These are phyloP conservation scores for Iris macrosiphon DNA, from an alignment of 106 monocot species.

Conservation along the genomic window DNA sequence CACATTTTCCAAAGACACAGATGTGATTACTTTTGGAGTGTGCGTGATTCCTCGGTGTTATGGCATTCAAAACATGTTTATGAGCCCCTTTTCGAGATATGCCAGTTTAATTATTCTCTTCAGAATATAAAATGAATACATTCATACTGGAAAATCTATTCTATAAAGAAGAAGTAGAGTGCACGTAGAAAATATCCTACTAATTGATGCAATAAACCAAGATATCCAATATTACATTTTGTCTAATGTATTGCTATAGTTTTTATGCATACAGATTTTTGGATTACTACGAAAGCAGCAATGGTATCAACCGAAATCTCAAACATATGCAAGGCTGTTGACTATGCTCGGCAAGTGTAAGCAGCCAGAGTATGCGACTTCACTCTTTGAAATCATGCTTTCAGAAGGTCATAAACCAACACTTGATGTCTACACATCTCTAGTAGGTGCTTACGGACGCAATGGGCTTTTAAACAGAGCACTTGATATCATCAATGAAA, in stretches of 20 bases:
- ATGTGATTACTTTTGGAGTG: too few relatives aligned
- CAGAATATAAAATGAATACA: too few relatives aligned
- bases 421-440: constrained; percentile 85
- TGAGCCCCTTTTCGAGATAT: too few relatives aligned
- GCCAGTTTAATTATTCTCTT: too few relatives aligned
- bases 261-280: constrained; percentile 55
- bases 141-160: too few relatives aligned
- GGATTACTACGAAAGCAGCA: constrained; percentile 64
- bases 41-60: too few relatives aligned
- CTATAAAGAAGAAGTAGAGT: too few relatives aligned
- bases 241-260: background rate
- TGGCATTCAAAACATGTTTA: too few relatives aligned
- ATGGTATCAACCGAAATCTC: constrained; percentile 81
- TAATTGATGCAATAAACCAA: too few relatives aligned
- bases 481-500: constrained; percentile 55
- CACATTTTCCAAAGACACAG: too few relatives aligned
- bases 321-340: constrained; percentile 71
- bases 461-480: constrained; percentile 61
- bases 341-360: constrained; percentile 74
- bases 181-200: too few relatives aligned
- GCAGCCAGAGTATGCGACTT: constrained; percentile 52
- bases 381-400: constrained; percentile 63
- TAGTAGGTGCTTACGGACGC: constrained; percentile 69
- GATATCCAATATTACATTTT: too few relatives aligned
- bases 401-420: constrained; percentile 81